Conservation (phyloP, 2,329 filamentous ascomycete species). For the Chalaropsis ovoidea region DNA sequence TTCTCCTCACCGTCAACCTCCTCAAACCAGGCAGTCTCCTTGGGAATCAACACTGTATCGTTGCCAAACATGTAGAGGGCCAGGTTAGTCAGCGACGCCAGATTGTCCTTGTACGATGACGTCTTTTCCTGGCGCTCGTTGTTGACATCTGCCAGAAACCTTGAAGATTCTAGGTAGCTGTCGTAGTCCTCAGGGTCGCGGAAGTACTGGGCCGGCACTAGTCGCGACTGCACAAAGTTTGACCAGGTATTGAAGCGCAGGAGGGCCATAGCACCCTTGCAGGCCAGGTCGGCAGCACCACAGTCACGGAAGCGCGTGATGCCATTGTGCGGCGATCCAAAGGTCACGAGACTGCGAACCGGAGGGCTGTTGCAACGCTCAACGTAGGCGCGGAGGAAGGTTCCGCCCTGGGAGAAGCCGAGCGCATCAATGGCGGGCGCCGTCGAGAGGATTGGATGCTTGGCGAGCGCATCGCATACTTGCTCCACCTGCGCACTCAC, state of each 20-base stretch:
- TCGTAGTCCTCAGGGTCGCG: constrained; percentile 59
- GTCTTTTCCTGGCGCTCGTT: constrained; percentile 78
- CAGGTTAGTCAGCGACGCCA: constrained; percentile 62
- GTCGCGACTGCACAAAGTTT: constrained; percentile 59
- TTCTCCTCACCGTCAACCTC: constrained; percentile 66
- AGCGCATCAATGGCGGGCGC: constrained; percentile 80
- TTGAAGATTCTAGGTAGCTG: constrained; percentile 66
- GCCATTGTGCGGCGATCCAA: constrained; percentile 85
- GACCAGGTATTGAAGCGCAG: constrained; percentile 75
- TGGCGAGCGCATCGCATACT: constrained; percentile 67
- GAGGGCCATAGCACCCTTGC: constrained; percentile 66
- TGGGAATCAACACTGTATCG: constrained; percentile 77
- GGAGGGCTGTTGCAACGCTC: constrained; percentile 73
- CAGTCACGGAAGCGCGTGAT: constrained; percentile 77
- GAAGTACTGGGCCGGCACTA: constrained; percentile 94
- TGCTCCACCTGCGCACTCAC: constrained; percentile 63
- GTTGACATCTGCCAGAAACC: constrained; percentile 91
- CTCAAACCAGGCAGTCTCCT: constrained; percentile 82
- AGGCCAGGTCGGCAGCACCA: constrained; percentile 62
- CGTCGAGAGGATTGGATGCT: constrained; percentile 68
- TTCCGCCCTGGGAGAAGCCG: constrained; percentile 90
- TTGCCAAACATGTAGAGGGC: constrained; percentile 85
- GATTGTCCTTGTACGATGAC: constrained; percentile 57
- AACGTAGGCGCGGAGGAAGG: constrained; percentile 85
- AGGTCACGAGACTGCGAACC: constrained; percentile 72